These are phyloP conservation scores for Yarrowia phangngaensis DNA, from an alignment of 805 yeast species.

Conservation along the genomic window DNA sequence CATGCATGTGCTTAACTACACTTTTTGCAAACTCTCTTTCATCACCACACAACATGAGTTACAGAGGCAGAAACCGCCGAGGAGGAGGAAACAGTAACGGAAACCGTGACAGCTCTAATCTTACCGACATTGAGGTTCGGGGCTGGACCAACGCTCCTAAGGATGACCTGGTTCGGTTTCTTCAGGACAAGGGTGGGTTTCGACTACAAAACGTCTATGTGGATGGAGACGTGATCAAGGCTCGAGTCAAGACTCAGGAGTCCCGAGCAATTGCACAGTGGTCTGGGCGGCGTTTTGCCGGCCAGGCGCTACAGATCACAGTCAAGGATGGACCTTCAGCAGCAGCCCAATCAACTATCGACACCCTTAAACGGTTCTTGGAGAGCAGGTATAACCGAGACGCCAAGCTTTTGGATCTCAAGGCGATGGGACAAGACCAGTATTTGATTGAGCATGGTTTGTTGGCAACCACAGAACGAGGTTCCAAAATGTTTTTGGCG, in stretches of 20 bases:
- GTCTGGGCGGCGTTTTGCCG: slow-evolving; percentile 81
- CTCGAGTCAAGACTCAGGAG: slow-evolving; percentile 54
- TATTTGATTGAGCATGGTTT: slow-evolving; percentile 58
- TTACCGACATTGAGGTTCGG: slow-evolving; percentile 53
- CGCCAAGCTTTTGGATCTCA: slow-evolving; percentile 63
- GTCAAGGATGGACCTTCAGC: slow-evolving; percentile 33
- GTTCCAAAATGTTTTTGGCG: slow-evolving; percentile 85
- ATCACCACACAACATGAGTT: slow-evolving; percentile 23
- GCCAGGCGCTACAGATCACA: slow-evolving; percentile 56
- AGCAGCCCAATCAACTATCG: slow-evolving; percentile 48
- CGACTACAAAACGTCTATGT: slow-evolving; percentile 51
- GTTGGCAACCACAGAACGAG: slow-evolving; percentile 56
- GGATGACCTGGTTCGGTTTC: slow-evolving; percentile 63
- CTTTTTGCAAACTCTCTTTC: neutral
- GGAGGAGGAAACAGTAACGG: slow-evolving; percentile 32
- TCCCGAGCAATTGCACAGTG: slow-evolving; percentile 57
- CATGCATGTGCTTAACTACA: too few relatives aligned
- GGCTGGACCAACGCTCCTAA: slow-evolving; percentile 81
- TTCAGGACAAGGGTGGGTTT: slow-evolving; percentile 63
- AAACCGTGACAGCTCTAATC: slow-evolving; percentile 33
- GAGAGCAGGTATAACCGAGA: slow-evolving; percentile 62
- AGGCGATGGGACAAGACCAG: slow-evolving; percentile 61
- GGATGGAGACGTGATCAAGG: slow-evolving; percentile 57
- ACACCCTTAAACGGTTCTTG: slow-evolving; percentile 58
- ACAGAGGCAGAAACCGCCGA: slow-evolving; percentile 28